phyloP scores from a whole-genome alignment of 1,139 yeast species.

The Suhomyces bribrorum region DNA sequence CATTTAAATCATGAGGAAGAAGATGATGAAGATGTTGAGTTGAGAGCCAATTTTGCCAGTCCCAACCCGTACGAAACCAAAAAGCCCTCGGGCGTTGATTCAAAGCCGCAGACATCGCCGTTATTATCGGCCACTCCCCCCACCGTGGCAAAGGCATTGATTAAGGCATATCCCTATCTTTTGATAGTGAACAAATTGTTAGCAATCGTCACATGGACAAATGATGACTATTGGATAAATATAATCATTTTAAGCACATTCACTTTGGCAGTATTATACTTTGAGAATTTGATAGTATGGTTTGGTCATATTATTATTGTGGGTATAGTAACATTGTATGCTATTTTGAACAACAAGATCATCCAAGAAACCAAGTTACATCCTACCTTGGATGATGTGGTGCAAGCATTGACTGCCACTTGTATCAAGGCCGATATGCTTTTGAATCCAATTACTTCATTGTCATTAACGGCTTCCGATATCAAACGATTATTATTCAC shows the following conservation, averaged over 20 bases:
- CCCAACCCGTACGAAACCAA: constrained; percentile 9
- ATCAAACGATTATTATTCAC: constrained; percentile 79
- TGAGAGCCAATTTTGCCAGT: constrained; percentile 17
- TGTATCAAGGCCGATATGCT: constrained; percentile 76
- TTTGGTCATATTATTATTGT: constrained; percentile 80
- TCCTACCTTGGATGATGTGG: constrained; percentile 87
- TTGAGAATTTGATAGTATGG: constrained; percentile 71
- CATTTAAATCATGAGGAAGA: constrained; percentile 11
- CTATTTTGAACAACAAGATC: constrained; percentile 54
- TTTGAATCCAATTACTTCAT: constrained; percentile 71
- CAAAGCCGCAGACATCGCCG: constrained; percentile 59
- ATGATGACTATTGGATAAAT: constrained; percentile 79
- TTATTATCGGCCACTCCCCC: constrained; percentile 84
- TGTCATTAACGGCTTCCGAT: constrained; percentile 74
- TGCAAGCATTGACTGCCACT: constrained; percentile 75
- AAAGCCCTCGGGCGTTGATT: not conserved
- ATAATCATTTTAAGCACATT: constrained; percentile 60
- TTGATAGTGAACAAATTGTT: constrained; percentile 67
- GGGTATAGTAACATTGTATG: constrained; percentile 64
- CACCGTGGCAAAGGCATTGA: constrained; percentile 78
- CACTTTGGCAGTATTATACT: constrained; percentile 65
- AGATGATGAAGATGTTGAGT: constrained; percentile 16
- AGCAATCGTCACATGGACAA: constrained; percentile 87
- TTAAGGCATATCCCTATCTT: constrained; percentile 81
- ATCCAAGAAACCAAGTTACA: constrained; percentile 57